phyloP scores from a whole-genome alignment of 225 moss, liverwort and hornwort species.

The Lunularia cruciata region DNA sequence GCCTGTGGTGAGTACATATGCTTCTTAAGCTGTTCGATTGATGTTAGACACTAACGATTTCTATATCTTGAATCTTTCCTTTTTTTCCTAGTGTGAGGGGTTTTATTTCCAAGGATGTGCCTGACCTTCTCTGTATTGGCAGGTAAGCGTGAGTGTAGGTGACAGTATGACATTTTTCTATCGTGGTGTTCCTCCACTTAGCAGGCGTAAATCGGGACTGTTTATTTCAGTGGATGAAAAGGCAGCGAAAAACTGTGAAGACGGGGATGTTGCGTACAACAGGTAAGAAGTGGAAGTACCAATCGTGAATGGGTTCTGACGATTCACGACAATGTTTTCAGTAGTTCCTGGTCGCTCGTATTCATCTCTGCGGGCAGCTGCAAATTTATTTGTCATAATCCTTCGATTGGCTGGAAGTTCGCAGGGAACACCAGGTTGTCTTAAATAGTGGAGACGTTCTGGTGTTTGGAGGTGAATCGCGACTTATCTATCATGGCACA shows the following conservation, averaged over 20 bases:
- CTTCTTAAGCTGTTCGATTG: too few relatives aligned
- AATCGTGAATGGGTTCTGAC: background rate
- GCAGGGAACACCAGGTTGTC: constrained; percentile 66
- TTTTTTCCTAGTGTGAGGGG: background rate
- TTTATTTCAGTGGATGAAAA: constrained; percentile 63
- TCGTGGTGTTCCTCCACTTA: constrained; percentile 73
- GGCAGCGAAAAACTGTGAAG: constrained; percentile 54
- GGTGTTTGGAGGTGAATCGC: constrained; percentile 80
- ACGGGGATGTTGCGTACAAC: constrained; percentile 77
- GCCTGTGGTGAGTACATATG: constrained; percentile 70
- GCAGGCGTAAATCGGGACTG: constrained; percentile 74
- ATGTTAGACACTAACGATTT: too few relatives aligned
- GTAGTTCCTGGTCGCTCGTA: too few relatives aligned
- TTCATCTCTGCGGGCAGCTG: too few relatives aligned
- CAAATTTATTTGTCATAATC: too few relatives aligned
- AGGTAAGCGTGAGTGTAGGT: constrained; percentile 89
- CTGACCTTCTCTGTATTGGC: constrained; percentile 18
- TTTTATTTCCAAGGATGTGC: background rate
- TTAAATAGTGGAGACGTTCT: constrained; percentile 80
- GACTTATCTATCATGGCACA: constrained; percentile 83
- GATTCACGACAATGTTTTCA: background rate
- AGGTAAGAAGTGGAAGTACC: constrained; percentile 34
- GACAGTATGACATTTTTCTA: constrained; percentile 94
- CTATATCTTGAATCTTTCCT: too few relatives aligned
- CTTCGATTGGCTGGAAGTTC: background rate